phyloP scores from a whole-genome alignment of 345 rosid genomes.

The Brassica carinata region DNA sequence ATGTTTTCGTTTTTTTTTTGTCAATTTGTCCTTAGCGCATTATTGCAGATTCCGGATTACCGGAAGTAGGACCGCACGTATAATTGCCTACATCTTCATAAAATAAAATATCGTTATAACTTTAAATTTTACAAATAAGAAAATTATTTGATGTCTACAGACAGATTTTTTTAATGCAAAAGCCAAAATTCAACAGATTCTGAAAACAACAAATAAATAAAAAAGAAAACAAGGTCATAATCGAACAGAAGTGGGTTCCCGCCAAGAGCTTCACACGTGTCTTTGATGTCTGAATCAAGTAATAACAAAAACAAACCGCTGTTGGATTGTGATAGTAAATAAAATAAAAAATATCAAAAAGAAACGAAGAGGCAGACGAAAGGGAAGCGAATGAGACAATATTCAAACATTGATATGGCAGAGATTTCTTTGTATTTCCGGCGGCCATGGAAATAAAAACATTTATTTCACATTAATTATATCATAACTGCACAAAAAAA shows the following conservation, averaged over 20 bases:
- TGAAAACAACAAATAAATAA: background rate
- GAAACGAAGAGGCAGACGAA: slow-evolving; percentile 17
- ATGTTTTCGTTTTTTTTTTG: background rate
- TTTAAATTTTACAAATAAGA: background rate
- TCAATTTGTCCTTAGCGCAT: background rate
- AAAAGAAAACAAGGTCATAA: background rate
- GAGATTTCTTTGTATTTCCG: background rate
- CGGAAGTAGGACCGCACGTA: slow-evolving; percentile 15
- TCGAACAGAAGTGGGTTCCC: slow-evolving; percentile 19
- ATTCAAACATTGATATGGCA: slow-evolving; percentile 12
- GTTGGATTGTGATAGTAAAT: background rate
- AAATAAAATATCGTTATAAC: background rate
- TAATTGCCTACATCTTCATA: background rate
- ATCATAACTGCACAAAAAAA: background rate
- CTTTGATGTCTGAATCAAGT: background rate
- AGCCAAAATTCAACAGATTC: background rate
- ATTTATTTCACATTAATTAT: slow-evolving; percentile 8
- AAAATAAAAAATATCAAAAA: background rate
- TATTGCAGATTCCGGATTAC: background rate
- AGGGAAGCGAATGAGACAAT: background rate
- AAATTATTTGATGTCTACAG: background rate
- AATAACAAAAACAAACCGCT: background rate
- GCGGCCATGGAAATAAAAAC: background rate
- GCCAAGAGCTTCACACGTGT: slow-evolving; percentile 28
- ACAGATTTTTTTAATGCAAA: background rate